These are phyloP conservation scores for Eremothecium coryli DNA, from an alignment of 1,139 yeast genomes.

Conservation along the genomic window DNA sequence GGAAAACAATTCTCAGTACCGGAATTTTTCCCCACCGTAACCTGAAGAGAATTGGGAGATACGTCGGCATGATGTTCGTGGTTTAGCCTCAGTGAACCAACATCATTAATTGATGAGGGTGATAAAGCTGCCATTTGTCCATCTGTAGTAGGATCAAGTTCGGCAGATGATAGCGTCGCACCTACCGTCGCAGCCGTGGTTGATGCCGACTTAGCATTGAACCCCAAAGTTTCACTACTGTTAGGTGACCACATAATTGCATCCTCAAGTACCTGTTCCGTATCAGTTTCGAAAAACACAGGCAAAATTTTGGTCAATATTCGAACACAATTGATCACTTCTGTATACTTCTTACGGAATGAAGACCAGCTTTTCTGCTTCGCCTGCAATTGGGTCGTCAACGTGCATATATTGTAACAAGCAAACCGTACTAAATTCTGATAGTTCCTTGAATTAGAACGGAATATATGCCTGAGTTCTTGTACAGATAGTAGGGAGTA, in stretches of 20 bases:
- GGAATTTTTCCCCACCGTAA: slow-evolving; percentile 15
- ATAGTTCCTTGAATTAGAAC: slow-evolving; percentile 48
- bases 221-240: slow-evolving; percentile 10
- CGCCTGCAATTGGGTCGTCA: slow-evolving; percentile 9
- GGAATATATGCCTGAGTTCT: slow-evolving; percentile 55
- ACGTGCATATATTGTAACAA: slow-evolving; percentile 21
- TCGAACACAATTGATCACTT: slow-evolving; percentile 52
- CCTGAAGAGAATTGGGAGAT: slow-evolving; percentile 13
- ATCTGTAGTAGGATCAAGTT: slow-evolving; percentile 11
- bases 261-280: slow-evolving; percentile 26
- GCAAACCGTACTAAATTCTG: slow-evolving; percentile 43
- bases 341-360: slow-evolving; percentile 3
- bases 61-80: slow-evolving; percentile 19
- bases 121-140: slow-evolving; percentile 14
- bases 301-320: slow-evolving; percentile 62
- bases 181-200: slow-evolving; percentile 37
- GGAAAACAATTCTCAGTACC: slow-evolving; percentile 27
- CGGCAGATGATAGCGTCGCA: slow-evolving; percentile 21
- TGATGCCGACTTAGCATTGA: slow-evolving; percentile 10
- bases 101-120: not conserved
- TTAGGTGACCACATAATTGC: slow-evolving; percentile 39
- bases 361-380: slow-evolving; percentile 1
- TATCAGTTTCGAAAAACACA: slow-evolving; percentile 47
- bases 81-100: slow-evolving; percentile 21
- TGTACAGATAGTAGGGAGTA: slow-evolving; percentile 41